Evolutionary conservation across 176 grass and related monocot species (phyloP).

Genomic region (Musa itinerans): DNA sequence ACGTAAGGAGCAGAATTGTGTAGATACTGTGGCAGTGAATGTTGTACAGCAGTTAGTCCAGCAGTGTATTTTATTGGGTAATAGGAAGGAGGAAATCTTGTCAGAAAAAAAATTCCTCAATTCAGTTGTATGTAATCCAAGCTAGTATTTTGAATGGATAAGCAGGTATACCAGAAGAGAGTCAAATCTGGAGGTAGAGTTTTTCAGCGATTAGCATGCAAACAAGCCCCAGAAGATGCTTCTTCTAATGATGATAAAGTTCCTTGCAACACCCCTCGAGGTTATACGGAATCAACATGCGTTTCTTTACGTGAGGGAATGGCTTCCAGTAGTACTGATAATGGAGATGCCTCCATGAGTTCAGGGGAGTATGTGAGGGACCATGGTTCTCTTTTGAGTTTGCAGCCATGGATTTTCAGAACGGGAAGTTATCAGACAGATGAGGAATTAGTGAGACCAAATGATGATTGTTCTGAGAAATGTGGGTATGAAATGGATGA

Average conservation of each 20-base stretch:
- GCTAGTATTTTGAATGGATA: conserved; percentile 42
- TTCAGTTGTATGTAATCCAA: neutral
- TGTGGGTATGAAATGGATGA: conserved; percentile 30
- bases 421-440: conserved; percentile 25
- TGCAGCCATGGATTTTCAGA: conserved; percentile 95
- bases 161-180: conserved; percentile 27
- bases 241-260: conserved; percentile 42
- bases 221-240: conserved; percentile 28
- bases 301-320: conserved; percentile 15
- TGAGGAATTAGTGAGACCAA: conserved; percentile 22
- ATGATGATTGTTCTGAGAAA: conserved; percentile 19
- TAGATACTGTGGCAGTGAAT: neutral
- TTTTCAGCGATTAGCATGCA: conserved; percentile 37
- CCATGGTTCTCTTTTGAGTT: conserved; percentile 68
- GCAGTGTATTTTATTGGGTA: neutral
- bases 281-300: conserved; percentile 7
- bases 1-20: neutral
- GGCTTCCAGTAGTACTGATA: conserved; percentile 23
- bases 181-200: conserved; percentile 19
- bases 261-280: conserved; percentile 47
- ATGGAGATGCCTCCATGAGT: conserved; percentile 19
- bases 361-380: conserved; percentile 59
- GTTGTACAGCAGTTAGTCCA: neutral
- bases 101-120: neutral
- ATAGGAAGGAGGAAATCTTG: neutral